phyloP scores from a whole-genome alignment of 768 basidiomycete species.

The Steccherinum ochraceum region DNA sequence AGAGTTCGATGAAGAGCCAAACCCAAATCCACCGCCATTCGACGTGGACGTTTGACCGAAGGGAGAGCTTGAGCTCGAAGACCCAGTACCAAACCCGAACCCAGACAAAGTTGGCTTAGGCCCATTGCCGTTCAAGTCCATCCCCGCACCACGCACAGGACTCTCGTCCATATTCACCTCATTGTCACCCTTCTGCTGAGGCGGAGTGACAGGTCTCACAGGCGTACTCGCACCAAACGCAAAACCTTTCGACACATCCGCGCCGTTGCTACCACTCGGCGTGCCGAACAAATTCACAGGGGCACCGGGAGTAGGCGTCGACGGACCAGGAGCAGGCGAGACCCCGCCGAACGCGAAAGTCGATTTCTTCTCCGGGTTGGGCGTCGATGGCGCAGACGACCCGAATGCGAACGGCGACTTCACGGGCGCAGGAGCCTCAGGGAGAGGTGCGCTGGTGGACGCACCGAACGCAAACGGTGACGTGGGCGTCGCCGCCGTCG shows the following conservation, averaged over 20 bases:
- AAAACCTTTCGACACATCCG: slow-evolving; percentile 49
- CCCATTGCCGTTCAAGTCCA: slow-evolving; percentile 35
- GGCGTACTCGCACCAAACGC: slow-evolving; percentile 40
- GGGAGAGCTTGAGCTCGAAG: slow-evolving; percentile 14
- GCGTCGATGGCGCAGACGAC: slow-evolving; percentile 19
- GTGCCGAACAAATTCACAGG: too few relatives aligned
- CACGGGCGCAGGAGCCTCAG: slow-evolving; percentile 21
- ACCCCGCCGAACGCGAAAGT: slow-evolving; percentile 39
- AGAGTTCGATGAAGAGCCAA: slow-evolving; percentile 11
- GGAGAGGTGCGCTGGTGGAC: slow-evolving; percentile 11
- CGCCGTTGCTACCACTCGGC: slow-evolving; percentile 25
- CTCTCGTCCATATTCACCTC: slow-evolving; percentile 82
- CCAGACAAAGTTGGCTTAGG: slow-evolving; percentile 10
- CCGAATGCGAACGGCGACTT: slow-evolving; percentile 35
- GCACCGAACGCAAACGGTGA: slow-evolving; percentile 21
- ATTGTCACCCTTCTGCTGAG: slow-evolving; percentile 43
- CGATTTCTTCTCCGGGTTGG: slow-evolving; percentile 22
- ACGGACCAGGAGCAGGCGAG: slow-evolving; percentile 25
- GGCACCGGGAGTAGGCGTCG: slow-evolving; percentile 17
- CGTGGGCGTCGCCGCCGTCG: slow-evolving; percentile 8
- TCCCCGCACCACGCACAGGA: slow-evolving; percentile 49
- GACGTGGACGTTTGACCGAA: slow-evolving; percentile 30
- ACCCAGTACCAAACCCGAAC: slow-evolving; percentile 37
- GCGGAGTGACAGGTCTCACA: slow-evolving; percentile 57
- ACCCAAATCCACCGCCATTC: slow-evolving; percentile 27